Conservation (phyloP, 2,329 filamentous ascomycete genomes). For the Pseudogymnoascus destructans region DNA sequence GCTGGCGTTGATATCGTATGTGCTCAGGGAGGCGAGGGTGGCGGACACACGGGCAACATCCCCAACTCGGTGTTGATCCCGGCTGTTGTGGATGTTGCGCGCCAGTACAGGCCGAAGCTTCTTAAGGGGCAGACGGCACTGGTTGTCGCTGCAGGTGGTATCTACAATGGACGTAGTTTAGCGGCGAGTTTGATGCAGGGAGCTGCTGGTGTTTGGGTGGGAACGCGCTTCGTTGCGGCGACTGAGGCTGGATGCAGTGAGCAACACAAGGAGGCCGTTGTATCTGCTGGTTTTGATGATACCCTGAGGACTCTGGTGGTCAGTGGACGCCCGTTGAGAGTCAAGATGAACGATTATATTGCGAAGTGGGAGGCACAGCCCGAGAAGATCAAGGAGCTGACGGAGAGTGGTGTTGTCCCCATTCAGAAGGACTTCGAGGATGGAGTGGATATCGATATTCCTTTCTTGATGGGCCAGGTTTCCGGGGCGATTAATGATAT, state of each 20-base stretch:
- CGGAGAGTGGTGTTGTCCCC: constrained; percentile 64
- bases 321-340: constrained; percentile 66
- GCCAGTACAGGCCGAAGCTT: constrained; percentile 52
- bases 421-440: constrained; percentile 73
- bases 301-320: constrained; percentile 75
- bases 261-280: constrained; percentile 73
- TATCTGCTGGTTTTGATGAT: constrained; percentile 64
- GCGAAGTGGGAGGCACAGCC: constrained; percentile 66
- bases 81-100: constrained; percentile 72
- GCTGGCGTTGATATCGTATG: constrained; percentile 84
- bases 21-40: constrained; percentile 85
- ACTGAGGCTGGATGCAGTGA: constrained; percentile 69
- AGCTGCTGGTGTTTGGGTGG: constrained; percentile 83
- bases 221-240: constrained; percentile 78
- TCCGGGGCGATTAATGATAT: constrained; percentile 64
- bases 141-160: constrained; percentile 81
- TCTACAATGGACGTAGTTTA: constrained; percentile 68
- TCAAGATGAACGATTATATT: constrained; percentile 74
- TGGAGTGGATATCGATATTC: constrained; percentile 69
- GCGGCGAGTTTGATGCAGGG: constrained; percentile 79
- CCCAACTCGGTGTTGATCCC: constrained; percentile 79
- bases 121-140: constrained; percentile 59
- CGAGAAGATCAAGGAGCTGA: constrained; percentile 61
- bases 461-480: constrained; percentile 90
- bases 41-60: constrained; percentile 83